These are phyloP conservation scores for Lyophyllum decastes DNA, from an alignment of 768 basidiomycete genomes.

Conservation along the genomic window DNA sequence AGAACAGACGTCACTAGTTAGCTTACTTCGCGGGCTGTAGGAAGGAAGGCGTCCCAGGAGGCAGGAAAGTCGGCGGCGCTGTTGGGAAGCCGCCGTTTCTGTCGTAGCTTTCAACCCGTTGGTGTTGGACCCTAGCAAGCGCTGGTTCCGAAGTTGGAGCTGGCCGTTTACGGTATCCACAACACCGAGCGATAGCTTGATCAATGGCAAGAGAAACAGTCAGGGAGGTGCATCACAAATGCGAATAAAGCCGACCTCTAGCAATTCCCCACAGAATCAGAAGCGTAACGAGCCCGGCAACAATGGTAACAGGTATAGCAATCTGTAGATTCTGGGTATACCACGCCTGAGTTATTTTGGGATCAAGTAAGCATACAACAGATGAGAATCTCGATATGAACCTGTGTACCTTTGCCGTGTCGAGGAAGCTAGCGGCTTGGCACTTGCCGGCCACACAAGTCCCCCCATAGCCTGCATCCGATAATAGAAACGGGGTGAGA, in stretches of 20 bases:
- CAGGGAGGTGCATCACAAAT: background rate
- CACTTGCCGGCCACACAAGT: constrained; percentile 65
- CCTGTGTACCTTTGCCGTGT: constrained; percentile 57
- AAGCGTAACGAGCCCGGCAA: constrained; percentile 63
- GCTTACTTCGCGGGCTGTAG: constrained; percentile 19
- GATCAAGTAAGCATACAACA: constrained; percentile 8
- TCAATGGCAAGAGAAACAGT: background rate
- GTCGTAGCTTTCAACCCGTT: constrained; percentile 22
- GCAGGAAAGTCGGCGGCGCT: constrained; percentile 14
- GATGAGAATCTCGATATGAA: constrained; percentile 4
- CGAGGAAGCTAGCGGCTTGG: constrained; percentile 54
- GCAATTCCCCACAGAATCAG: constrained; percentile 54
- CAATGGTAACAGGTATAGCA: constrained; percentile 76
- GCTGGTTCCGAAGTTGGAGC: constrained; percentile 9
- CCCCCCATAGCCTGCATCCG: constrained; percentile 65
- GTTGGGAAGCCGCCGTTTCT: constrained; percentile 18
- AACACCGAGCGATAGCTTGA: constrained; percentile 37
- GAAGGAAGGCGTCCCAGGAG: constrained; percentile 15
- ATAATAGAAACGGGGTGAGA: constrained; percentile 13
- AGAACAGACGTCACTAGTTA: constrained; percentile 14
- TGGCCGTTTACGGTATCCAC: constrained; percentile 22
- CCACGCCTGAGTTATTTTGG: constrained; percentile 56
- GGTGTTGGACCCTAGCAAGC: constrained; percentile 14
- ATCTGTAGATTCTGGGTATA: constrained; percentile 77
- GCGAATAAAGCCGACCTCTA: constrained; percentile 33